phyloP scores from a whole-genome alignment of 108 stramenopile genomes.

The Cyclotella choctawhatcheeana region DNA sequence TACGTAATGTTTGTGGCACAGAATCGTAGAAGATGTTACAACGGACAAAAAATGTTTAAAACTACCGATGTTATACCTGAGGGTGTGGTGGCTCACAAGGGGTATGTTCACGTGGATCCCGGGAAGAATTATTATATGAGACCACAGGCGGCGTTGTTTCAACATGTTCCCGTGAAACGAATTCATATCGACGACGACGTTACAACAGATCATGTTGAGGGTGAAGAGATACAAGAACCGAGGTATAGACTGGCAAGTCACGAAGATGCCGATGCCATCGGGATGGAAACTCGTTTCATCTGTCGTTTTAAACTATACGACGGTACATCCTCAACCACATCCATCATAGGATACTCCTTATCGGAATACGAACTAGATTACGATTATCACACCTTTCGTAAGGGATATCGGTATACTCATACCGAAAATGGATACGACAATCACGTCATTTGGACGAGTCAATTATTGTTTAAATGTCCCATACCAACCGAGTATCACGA shows the following conservation, averaged over 20 bases:
- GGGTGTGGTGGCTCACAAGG: constrained; percentile 33
- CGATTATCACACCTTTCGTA: constrained; percentile 75
- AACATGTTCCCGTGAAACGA: constrained; percentile 84
- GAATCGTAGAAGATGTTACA: constrained; percentile 79
- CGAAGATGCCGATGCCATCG: constrained; percentile 84
- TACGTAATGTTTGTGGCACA: constrained; percentile 88
- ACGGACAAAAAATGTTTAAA: constrained; percentile 33
- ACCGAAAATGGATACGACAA: constrained; percentile 71
- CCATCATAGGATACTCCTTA: constrained; percentile 72
- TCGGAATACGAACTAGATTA: constrained; percentile 75
- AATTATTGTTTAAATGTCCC: constrained; percentile 84
- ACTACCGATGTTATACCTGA: constrained; percentile 20
- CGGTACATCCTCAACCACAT: constrained; percentile 24
- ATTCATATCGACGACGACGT: no score
- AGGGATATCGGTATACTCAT: constrained; percentile 60
- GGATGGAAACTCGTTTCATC: constrained; percentile 83
- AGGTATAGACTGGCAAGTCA: constrained; percentile 79
- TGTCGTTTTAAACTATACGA: constrained; percentile 80
- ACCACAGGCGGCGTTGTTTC: constrained; percentile 83
- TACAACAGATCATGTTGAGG: no score
- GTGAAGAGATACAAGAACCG: constrained; percentile 18
- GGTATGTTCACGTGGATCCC: constrained; percentile 38
- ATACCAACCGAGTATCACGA: constrained; percentile 65
- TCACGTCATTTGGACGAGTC: constrained; percentile 76
- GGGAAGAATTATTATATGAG: constrained; percentile 59